phyloP scores from a whole-genome alignment of 176 grass and related monocot genomes.

The Eleusine coracana region DNA sequence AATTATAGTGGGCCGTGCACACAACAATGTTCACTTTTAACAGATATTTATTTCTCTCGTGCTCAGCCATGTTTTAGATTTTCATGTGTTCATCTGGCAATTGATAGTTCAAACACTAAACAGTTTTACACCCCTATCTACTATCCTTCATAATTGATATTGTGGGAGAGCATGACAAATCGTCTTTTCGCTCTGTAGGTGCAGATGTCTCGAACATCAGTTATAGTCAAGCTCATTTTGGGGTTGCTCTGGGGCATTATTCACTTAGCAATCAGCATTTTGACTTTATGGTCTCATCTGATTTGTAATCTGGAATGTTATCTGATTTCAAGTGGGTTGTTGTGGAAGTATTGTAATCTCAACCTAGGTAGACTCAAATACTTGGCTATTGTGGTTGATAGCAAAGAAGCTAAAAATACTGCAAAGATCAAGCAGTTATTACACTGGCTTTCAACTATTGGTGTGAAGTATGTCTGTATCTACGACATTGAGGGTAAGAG shows the following conservation, averaged over 20 bases:
- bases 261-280: constrained; percentile 56
- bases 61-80: constrained; percentile 4
- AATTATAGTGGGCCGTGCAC: neutral
- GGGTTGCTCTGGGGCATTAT: constrained; percentile 71
- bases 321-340: constrained; percentile 69
- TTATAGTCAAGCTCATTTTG: constrained; percentile 55
- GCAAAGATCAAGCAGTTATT: constrained; percentile 66
- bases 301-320: constrained; percentile 58
- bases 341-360: constrained; percentile 65
- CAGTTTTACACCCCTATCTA: neutral
- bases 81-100: constrained; percentile 29
- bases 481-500: constrained; percentile 83
- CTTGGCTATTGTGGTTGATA: constrained; percentile 86
- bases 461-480: constrained; percentile 73
- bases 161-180: constrained; percentile 14
- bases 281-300: constrained; percentile 56
- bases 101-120: neutral
- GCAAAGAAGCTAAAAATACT: constrained; percentile 78
- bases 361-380: constrained; percentile 51
- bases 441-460: constrained; percentile 59
- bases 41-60: neutral
- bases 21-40: constrained; percentile 1
- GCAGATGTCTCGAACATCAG: constrained; percentile 59
- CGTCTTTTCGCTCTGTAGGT: constrained; percentile 29
- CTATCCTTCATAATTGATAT: neutral